A percentile compares a stretch with the other conserved stretches of the same genome.
These are phyloP conservation scores for Boletus sp. DNA, from an alignment of 1,284 basidiomycete genomes.

Conservation along the genomic window DNA sequence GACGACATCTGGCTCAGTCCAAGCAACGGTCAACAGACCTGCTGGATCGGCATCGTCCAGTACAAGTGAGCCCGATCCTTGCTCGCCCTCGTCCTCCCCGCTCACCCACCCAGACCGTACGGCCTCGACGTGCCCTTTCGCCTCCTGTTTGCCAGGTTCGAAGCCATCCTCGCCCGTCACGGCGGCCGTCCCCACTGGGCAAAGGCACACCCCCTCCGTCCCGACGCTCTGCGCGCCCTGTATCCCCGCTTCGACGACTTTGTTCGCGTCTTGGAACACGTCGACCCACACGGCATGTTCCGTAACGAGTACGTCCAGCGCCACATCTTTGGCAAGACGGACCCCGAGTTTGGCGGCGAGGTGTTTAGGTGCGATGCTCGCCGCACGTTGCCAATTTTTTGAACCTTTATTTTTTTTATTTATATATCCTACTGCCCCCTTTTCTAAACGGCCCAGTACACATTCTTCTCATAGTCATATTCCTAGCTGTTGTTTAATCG, in stretches of 20 bases:
- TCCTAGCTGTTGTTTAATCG: slow-evolving; percentile 73
- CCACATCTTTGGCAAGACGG: slow-evolving; percentile 65
- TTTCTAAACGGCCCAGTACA: slow-evolving; percentile 6
- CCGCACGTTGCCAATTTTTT: neutral
- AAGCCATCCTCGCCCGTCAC: slow-evolving; percentile 72
- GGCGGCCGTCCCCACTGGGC: slow-evolving; percentile 97
- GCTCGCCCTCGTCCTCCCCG: slow-evolving; percentile 7
- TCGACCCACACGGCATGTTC: slow-evolving; percentile 85
- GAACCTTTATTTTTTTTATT: neutral
- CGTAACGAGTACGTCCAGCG: slow-evolving; percentile 79
- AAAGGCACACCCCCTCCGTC: slow-evolving; percentile 84
- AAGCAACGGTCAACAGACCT: slow-evolving; percentile 77
- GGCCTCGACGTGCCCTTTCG: slow-evolving; percentile 88
- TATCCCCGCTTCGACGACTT: slow-evolving; percentile 91
- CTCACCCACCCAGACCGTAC: slow-evolving; percentile 70
- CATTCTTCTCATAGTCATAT: slow-evolving; percentile 44
- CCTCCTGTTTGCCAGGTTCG: slow-evolving; percentile 80
- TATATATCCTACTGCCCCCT: neutral
- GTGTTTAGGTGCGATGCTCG: slow-evolving; percentile 52
- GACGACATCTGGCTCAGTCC: slow-evolving; percentile 97
- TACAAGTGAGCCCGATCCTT: slow-evolving; percentile 71
- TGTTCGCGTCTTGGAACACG: slow-evolving; percentile 64
- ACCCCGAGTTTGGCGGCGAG: slow-evolving; percentile 49
- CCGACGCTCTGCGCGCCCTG: slow-evolving; percentile 63
- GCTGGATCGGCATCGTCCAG: slow-evolving; percentile 96